Percentiles rank a stretch among this genome's conserved stretches.
phyloP scores from a whole-genome alignment of 75 land plant species.

The Cryptomeria japonica region DNA sequence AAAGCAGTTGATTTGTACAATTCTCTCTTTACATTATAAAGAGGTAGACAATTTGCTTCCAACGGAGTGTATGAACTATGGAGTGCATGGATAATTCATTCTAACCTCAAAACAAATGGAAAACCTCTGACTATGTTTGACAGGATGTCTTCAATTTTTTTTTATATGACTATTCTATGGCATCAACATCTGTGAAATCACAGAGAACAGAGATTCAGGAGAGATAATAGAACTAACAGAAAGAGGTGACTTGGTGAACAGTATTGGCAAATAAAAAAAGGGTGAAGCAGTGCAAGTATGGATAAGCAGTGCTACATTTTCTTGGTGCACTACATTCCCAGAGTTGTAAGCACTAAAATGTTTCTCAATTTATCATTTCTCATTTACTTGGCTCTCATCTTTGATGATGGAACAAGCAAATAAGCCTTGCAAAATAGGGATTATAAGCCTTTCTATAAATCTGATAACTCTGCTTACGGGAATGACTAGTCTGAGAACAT shows the following conservation, averaged over 20 bases:
- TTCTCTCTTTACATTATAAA: not conserved
- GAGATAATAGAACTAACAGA: not conserved
- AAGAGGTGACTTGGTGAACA: not conserved
- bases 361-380: not conserved
- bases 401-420: slow-evolving; percentile 1
- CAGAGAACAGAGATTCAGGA: not conserved
- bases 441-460: not conserved
- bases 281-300: not conserved
- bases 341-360: not conserved
- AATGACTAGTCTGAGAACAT: not conserved
- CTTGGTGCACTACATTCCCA: not conserved
- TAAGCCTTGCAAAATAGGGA: not conserved
- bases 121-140: not conserved
- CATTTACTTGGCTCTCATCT: not conserved
- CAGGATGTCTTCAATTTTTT: no score
- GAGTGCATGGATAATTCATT: not conserved
- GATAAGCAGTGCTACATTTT: not conserved
- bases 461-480: not conserved
- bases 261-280: not conserved
- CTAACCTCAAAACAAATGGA: not conserved
- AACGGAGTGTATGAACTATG: not conserved
- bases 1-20: not conserved
- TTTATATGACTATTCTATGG: not conserved
- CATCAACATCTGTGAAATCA: not conserved
- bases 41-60: not conserved